phyloP scores from a whole-genome alignment of 805 yeast species.

The Isabelozyma rhagii region DNA sequence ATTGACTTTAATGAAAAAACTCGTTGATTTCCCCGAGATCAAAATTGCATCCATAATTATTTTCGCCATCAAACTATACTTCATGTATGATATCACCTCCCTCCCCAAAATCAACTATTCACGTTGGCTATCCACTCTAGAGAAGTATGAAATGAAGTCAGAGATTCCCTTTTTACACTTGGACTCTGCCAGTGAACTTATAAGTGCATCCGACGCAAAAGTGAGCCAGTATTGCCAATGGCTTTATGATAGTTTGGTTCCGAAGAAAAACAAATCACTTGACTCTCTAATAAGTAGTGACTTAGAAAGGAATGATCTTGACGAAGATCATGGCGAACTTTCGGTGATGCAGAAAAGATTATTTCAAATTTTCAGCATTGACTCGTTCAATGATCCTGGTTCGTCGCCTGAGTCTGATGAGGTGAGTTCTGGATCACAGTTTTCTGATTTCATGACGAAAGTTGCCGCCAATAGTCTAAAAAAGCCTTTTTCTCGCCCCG shows the following conservation, averaged over 20 bases:
- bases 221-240: constrained; percentile 49
- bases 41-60: constrained; percentile 28
- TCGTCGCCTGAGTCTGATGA: not conserved
- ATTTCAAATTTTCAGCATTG: constrained; percentile 27
- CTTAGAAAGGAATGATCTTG: not conserved
- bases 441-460: not conserved
- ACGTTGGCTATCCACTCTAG: constrained; percentile 11
- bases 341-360: constrained; percentile 29
- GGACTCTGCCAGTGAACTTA: constrained; percentile 24
- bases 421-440: not conserved
- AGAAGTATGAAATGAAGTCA: not conserved
- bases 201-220: constrained; percentile 47
- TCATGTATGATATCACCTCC: constrained; percentile 10
- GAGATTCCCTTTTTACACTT: constrained; percentile 5
- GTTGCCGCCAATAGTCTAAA: not conserved
- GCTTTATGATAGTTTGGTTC: constrained; percentile 37
- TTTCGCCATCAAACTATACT: constrained; percentile 29
- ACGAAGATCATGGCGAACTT: constrained; percentile 12
- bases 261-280: constrained; percentile 13
- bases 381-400: constrained; percentile 1
- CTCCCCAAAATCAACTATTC: constrained; percentile 3
- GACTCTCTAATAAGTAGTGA: not conserved
- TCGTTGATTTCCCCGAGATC: constrained; percentile 35
- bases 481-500: not conserved
- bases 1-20: constrained; percentile 1